Percentiles rank a stretch among this genome's conserved stretches.
phyloP scores from a whole-genome alignment of 2,329 filamentous ascomycete species.

The Colletotrichum chlorophyti region DNA sequence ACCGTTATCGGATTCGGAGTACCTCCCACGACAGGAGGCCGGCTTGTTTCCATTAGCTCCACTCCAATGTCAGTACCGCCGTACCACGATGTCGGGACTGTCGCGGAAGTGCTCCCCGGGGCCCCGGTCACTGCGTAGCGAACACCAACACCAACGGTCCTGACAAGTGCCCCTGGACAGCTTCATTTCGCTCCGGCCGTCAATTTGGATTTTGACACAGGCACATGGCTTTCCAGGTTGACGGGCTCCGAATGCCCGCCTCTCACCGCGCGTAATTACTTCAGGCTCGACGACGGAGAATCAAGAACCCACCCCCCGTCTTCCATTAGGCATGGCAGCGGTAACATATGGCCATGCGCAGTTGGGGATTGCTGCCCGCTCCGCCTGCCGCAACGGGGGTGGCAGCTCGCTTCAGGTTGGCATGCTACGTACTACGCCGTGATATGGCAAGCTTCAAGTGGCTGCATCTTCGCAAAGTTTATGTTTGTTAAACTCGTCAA shows the following conservation, averaged over 20 bases:
- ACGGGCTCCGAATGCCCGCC: not conserved
- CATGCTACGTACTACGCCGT: not conserved
- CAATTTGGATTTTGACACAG: not conserved
- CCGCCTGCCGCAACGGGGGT: constrained; percentile 1
- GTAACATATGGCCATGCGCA: not conserved
- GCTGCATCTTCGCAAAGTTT: too few species aligned
- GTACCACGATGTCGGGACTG: constrained; percentile 16
- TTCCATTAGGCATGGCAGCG: not conserved
- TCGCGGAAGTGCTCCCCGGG: constrained; percentile 21
- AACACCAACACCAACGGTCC: constrained; percentile 2
- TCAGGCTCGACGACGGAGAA: not conserved
- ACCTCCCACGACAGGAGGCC: not conserved
- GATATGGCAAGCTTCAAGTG: too few species aligned
- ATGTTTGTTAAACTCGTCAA: too few species aligned
- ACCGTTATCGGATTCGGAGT: not conserved
- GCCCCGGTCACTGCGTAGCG: constrained; percentile 7
- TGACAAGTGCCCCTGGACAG: not conserved
- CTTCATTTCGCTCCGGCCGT: constrained; percentile 4
- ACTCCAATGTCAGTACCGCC: constrained; percentile 22
- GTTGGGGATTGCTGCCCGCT: not conserved
- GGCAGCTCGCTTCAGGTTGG: not conserved
- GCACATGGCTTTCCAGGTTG: not conserved
- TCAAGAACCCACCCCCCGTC: not conserved
- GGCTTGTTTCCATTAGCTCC: not conserved
- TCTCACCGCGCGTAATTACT: not conserved